Percentiles rank a stretch among this genome's conserved stretches.
Conservation (phyloP, 495 filamentous ascomycete genomes). For the Penicilliopsis zonata region DNA sequence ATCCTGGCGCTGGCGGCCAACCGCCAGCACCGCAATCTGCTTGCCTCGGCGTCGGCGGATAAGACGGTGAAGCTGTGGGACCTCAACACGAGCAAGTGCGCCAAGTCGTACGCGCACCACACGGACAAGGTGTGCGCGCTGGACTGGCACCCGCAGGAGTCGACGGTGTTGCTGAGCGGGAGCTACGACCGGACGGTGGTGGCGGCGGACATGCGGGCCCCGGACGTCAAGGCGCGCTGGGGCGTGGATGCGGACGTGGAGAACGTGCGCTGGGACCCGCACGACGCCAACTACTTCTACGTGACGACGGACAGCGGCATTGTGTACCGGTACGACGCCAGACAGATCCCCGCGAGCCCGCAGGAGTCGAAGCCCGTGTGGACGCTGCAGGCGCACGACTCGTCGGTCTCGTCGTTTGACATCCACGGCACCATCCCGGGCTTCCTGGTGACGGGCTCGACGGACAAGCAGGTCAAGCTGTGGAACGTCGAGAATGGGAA, state of each 20-base stretch:
- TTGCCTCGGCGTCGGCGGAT: constrained; percentile 94
- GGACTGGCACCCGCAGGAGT: constrained; percentile 79
- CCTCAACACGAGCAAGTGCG: constrained; percentile 77
- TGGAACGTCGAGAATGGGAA: constrained; percentile 75
- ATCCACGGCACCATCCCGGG: constrained; percentile 81
- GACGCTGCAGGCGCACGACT: constrained; percentile 90
- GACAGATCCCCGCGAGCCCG: constrained; percentile 55
- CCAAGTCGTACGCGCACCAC: constrained; percentile 83
- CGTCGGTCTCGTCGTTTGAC: constrained; percentile 89
- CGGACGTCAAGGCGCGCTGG: constrained; percentile 72
- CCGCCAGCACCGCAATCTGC: constrained; percentile 80
- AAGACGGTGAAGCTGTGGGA: constrained; percentile 98
- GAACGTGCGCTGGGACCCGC: constrained; percentile 81
- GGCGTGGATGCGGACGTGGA: constrained; percentile 93
- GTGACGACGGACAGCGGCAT: constrained; percentile 85
- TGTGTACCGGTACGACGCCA: constrained; percentile 76
- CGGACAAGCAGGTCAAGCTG: constrained; percentile 88
- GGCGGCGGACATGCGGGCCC: constrained; percentile 85
- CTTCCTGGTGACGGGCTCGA: constrained; percentile 83
- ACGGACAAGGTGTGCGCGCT: constrained; percentile 95
- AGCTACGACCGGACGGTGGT: constrained; percentile 91
- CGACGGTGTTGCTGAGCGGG: constrained; percentile 80
- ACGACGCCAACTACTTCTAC: constrained; percentile 87
- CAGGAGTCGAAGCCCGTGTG: constrained; percentile 72
- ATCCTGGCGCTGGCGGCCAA: constrained; percentile 85